phyloP scores from a whole-genome alignment of 2,329 filamentous ascomycete genomes.

The Colletotrichum sojae region DNA sequence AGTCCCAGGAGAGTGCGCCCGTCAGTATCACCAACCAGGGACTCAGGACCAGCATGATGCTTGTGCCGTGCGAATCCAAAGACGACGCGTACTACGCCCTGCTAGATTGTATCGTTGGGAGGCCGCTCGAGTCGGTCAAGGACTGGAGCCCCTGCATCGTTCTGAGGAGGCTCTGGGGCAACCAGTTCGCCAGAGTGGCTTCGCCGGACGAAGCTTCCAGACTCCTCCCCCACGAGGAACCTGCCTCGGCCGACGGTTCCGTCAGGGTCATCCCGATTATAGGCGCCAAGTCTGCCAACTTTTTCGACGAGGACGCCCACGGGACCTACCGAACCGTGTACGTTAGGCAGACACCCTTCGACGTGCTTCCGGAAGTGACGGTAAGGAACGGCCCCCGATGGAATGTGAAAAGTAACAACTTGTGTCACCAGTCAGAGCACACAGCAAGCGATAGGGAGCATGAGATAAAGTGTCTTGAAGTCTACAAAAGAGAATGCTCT shows the following conservation, averaged over 20 bases:
- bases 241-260: too few species aligned
- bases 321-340: constrained; percentile 17
- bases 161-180: constrained; percentile 13
- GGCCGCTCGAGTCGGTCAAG: not conserved
- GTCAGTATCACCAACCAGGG: constrained; percentile 23
- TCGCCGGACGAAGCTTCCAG: constrained; percentile 1
- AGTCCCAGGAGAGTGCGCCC: not conserved
- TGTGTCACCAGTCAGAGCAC: too few species aligned
- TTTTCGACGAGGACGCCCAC: constrained; percentile 1
- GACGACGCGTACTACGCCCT: constrained; percentile 12
- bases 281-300: not conserved
- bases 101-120: constrained; percentile 10
- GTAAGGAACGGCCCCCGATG: not conserved
- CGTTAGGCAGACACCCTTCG: constrained; percentile 15
- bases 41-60: constrained; percentile 15
- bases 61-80: not conserved
- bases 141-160: constrained; percentile 13
- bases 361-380: constrained; percentile 18
- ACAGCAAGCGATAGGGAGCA: too few species aligned
- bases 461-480: too few species aligned
- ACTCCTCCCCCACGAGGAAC: too few species aligned
- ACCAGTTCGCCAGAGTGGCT: constrained; percentile 19
- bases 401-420: too few species aligned
- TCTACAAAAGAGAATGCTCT: too few species aligned
- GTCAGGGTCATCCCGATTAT: too few species aligned